These are phyloP conservation scores for Senecio squalidus DNA, from an alignment of 140 eudicot genomes.

Conservation along the genomic window DNA sequence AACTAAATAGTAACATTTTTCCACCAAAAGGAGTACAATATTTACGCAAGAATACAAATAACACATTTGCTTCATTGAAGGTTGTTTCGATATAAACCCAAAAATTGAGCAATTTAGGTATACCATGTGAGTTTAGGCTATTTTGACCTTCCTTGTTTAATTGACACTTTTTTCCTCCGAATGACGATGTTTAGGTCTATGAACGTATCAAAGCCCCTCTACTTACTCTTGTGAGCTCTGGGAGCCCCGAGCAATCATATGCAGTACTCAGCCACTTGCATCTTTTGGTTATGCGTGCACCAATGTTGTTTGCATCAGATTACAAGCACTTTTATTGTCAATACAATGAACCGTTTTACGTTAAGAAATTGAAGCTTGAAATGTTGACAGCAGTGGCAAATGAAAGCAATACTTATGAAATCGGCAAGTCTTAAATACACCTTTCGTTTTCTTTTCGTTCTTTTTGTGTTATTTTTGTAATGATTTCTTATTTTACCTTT, in stretches of 20 bases:
- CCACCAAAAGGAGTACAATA: too few species aligned
- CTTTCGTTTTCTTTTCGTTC: background rate
- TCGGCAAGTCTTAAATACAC: constrained; percentile 42
- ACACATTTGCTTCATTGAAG: too few species aligned
- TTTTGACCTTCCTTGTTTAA: background rate
- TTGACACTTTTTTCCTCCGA: background rate
- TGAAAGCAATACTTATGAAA: constrained; percentile 93
- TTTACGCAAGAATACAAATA: too few species aligned
- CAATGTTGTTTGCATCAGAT: constrained; percentile 87
- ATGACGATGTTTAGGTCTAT: constrained; percentile 54
- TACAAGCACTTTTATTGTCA: constrained; percentile 97
- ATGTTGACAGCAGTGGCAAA: constrained; percentile 98
- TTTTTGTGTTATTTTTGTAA: too few species aligned
- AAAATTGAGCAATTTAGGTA: too few species aligned
- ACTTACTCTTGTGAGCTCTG: constrained; percentile 90
- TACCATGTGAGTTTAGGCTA: too few species aligned
- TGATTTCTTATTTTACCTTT: background rate
- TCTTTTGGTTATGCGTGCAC: constrained; percentile 96
- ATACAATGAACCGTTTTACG: constrained; percentile 92
- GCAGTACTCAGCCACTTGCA: constrained; percentile 95
- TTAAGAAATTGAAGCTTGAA: constrained; percentile 93
- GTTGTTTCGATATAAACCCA: too few species aligned
- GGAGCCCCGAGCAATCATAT: constrained; percentile 92
- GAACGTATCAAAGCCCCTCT: constrained; percentile 95
- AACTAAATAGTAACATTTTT: too few species aligned